Conservation (phyloP, 2,329 filamentous ascomycete genomes). For the Ophiostoma perfectum region DNA sequence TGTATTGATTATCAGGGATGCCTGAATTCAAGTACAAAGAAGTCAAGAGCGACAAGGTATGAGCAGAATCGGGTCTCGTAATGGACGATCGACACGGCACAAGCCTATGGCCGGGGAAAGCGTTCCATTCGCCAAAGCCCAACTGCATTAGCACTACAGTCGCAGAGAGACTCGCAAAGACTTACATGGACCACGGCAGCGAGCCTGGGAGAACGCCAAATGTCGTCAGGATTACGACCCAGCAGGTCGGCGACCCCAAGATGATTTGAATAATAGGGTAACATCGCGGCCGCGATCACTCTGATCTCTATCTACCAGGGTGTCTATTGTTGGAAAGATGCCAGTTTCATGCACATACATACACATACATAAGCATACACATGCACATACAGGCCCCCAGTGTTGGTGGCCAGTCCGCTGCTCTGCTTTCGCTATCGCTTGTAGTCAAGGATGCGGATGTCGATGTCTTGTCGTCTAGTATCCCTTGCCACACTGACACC, state of each 20-base stretch:
- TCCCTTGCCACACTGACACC: slow-evolving; percentile 6
- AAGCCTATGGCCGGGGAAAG: slow-evolving; percentile 1
- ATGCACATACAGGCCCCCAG: too few relatives aligned
- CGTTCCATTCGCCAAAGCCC: slow-evolving; percentile 17
- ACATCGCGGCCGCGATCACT: slow-evolving; percentile 15
- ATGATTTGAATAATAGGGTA: slow-evolving; percentile 13
- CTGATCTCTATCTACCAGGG: neutral
- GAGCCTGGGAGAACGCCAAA: neutral
- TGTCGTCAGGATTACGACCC: slow-evolving; percentile 15
- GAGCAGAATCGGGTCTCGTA: neutral
- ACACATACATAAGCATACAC: too few relatives aligned
- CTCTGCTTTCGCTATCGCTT: too few relatives aligned
- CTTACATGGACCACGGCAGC: neutral
- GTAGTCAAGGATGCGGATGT: too few relatives aligned
- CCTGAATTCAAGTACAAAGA: neutral
- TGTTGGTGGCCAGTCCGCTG: too few relatives aligned
- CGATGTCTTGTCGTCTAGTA: neutral
- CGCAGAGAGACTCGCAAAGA: neutral
- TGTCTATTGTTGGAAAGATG: neutral
- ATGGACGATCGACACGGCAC: slow-evolving; percentile 7
- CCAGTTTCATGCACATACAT: too few relatives aligned
- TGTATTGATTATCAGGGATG: neutral
- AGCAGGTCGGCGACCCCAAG: slow-evolving; percentile 19
- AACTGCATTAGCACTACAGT: slow-evolving; percentile 10
- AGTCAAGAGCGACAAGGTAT: neutral